Percentiles rank a stretch among this genome's conserved stretches.
phyloP scores from a whole-genome alignment of 2,329 filamentous ascomycete genomes.

The Botrytis porri region DNA sequence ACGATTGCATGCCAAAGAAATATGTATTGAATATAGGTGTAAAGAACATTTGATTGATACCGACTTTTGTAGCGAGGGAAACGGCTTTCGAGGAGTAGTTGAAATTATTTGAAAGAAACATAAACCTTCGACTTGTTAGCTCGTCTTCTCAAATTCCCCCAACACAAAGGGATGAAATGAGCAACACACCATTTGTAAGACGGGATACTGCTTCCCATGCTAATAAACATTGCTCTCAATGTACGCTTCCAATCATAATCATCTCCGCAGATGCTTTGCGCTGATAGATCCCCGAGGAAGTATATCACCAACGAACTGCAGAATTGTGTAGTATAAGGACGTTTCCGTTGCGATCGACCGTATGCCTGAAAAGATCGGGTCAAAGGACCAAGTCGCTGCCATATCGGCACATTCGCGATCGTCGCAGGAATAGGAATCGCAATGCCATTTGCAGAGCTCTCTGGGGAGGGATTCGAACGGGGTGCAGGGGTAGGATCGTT shows the following conservation, averaged over 20 bases:
- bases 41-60: slow-evolving; percentile 76
- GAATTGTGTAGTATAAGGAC: slow-evolving; percentile 79
- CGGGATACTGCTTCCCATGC: slow-evolving; percentile 70
- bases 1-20: slow-evolving; percentile 77
- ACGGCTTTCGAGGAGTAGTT: slow-evolving; percentile 73
- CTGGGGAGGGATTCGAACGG: slow-evolving; percentile 20
- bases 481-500: slow-evolving; percentile 22
- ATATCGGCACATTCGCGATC: slow-evolving; percentile 43
- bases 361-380: slow-evolving; percentile 58
- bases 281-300: slow-evolving; percentile 71
- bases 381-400: slow-evolving; percentile 57
- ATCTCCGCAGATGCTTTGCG: slow-evolving; percentile 63
- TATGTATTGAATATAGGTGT: slow-evolving; percentile 80
- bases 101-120: slow-evolving; percentile 77
- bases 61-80: slow-evolving; percentile 73
- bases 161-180: too few species aligned
- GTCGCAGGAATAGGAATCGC: slow-evolving; percentile 46
- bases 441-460: slow-evolving; percentile 30
- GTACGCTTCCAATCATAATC: slow-evolving; percentile 70
- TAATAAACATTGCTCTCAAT: slow-evolving; percentile 69
- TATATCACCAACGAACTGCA: slow-evolving; percentile 75
- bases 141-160: too few species aligned
- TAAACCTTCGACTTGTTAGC: slow-evolving; percentile 51
- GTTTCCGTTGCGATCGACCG: slow-evolving; percentile 64
- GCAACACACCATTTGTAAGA: slow-evolving; percentile 71